A percentile compares a stretch with the other conserved stretches of the same genome.
Evolutionary conservation across 2,329 filamentous ascomycete species (phyloP).

Genomic region (Cytospora mali): DNA sequence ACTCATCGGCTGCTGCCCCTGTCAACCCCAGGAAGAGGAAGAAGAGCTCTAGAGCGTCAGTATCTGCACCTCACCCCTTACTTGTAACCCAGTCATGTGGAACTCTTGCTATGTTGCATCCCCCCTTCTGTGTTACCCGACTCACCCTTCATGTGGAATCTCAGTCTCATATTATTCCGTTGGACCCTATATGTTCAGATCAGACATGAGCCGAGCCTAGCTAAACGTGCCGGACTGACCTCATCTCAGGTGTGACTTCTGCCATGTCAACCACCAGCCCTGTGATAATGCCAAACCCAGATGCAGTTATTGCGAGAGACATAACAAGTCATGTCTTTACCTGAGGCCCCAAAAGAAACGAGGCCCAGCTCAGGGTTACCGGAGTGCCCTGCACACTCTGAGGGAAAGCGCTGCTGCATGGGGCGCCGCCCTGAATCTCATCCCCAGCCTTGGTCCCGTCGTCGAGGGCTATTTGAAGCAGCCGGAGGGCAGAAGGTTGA

Average conservation of each 20-base stretch:
- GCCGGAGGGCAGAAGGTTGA: constrained; percentile 36
- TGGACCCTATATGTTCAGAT: neutral
- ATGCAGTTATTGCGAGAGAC: constrained; percentile 47
- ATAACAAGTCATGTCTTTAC: constrained; percentile 43
- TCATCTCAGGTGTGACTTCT: constrained; percentile 47
- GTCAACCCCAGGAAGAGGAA: constrained; percentile 29
- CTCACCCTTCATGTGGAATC: neutral
- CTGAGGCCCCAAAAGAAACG: constrained; percentile 44
- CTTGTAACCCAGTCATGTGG: neutral
- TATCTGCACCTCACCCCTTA: constrained; percentile 8
- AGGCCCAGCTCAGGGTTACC: constrained; percentile 43
- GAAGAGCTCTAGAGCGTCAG: constrained; percentile 30
- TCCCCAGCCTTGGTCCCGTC: constrained; percentile 40
- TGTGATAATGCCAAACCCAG: constrained; percentile 51
- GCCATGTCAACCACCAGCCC: constrained; percentile 51
- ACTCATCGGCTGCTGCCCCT: constrained; percentile 23
- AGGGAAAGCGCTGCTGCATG: constrained; percentile 44
- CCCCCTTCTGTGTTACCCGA: neutral
- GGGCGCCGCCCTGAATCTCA: constrained; percentile 41
- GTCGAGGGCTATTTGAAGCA: constrained; percentile 41
- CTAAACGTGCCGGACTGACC: constrained; percentile 27
- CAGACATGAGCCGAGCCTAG: neutral
- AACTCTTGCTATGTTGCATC: neutral
- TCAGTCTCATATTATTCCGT: neutral
- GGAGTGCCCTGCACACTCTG: constrained; percentile 43